These are phyloP conservation scores for Trichomonas gallinae DNA, from an alignment of 208 protist genomes.

Conservation along the genomic window DNA sequence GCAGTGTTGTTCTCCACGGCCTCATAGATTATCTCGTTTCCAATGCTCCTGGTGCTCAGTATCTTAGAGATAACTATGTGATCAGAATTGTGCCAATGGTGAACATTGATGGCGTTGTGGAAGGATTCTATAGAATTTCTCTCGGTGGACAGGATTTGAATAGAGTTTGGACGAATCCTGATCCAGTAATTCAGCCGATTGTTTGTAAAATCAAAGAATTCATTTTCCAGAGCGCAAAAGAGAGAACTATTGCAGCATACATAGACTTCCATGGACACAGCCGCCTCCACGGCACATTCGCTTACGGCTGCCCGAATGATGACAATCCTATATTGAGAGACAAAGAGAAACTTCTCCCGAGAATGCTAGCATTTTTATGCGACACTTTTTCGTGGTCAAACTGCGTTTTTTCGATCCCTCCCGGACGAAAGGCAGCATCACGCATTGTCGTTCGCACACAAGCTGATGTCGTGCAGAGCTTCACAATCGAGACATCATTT, in stretches of 20 bases:
- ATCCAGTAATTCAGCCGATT: slow-evolving; percentile 28
- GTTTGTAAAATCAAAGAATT: slow-evolving; percentile 30
- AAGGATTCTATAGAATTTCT: background rate
- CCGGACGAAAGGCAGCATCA: background rate
- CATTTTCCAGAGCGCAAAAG: background rate
- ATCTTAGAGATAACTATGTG: background rate
- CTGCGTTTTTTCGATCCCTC: background rate
- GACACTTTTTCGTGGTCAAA: background rate
- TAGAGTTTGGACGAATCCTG: slow-evolving; percentile 23
- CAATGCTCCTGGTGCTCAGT: background rate
- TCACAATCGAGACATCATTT: background rate
- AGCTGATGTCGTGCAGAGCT: background rate
- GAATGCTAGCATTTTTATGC: background rate
- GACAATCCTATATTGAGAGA: background rate
- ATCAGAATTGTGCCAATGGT: background rate
- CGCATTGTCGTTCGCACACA: background rate
- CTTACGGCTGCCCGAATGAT: slow-evolving; percentile 3
- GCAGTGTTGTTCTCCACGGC: slow-evolving; percentile 79
- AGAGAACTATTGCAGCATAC: background rate
- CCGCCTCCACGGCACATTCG: background rate
- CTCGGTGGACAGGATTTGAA: background rate
- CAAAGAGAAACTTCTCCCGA: background rate
- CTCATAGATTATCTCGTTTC: background rate
- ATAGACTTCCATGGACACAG: background rate
- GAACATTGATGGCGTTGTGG: slow-evolving; percentile 5